A percentile compares a stretch with the other conserved stretches of the same genome.
phyloP scores from a whole-genome alignment of 495 filamentous ascomycete species.

The Polyplosphaeria fusca region DNA sequence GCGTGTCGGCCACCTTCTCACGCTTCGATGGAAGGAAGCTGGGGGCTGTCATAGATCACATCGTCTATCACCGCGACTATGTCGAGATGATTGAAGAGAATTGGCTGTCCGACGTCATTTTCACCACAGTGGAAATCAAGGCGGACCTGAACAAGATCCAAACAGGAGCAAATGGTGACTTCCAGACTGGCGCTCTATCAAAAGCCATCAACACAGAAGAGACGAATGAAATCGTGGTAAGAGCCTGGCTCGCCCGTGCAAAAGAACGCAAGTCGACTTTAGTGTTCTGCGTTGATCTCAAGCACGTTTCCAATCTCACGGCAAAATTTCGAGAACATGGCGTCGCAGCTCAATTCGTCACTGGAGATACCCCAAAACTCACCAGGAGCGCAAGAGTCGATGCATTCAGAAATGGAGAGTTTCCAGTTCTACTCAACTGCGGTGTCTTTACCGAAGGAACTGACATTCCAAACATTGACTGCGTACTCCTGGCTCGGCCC shows the following conservation, averaged over 20 bases:
- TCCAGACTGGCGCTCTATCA: conserved; percentile 68
- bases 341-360: conserved; percentile 80
- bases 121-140: conserved; percentile 84
- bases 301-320: conserved; percentile 72
- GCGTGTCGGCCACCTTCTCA: conserved; percentile 90
- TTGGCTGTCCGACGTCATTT: conserved; percentile 78
- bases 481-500: conserved; percentile 81
- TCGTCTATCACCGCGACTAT: conserved; percentile 97
- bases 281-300: conserved; percentile 87
- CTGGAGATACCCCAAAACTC: conserved; percentile 65
- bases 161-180: conserved; percentile 69
- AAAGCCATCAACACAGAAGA: conserved; percentile 72
- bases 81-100: conserved; percentile 94
- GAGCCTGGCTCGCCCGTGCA: conserved; percentile 79
- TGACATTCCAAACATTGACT: conserved; percentile 97
- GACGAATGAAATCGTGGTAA: conserved; percentile 76
- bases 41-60: conserved; percentile 85
- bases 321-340: conserved; percentile 70
- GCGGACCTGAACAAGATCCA: conserved; percentile 70
- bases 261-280: conserved; percentile 73
- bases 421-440: conserved; percentile 88
- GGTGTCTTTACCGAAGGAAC: conserved; percentile 96
- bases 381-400: conserved; percentile 65
- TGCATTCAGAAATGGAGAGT: conserved; percentile 71
- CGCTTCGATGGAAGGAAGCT: conserved; percentile 84